A percentile compares a stretch with the other conserved stretches of the same genome.
Evolutionary conservation across 139 green algal genomes (phyloP).

Genomic region (Tetraselmis chui): DNA sequence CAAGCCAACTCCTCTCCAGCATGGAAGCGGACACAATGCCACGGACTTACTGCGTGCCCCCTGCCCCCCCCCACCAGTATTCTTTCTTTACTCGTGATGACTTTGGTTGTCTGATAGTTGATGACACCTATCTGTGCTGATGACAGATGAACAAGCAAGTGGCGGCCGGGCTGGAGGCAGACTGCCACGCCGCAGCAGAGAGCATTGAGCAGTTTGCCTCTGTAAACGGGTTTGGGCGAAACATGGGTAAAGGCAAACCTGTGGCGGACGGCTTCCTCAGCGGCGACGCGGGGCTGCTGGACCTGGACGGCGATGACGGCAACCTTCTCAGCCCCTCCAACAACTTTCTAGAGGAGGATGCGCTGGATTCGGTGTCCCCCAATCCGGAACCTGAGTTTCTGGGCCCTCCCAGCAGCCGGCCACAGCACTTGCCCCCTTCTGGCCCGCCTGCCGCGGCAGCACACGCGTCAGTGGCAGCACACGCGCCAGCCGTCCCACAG

Average conservation of each 20-base stretch:
- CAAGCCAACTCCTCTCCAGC: too few species aligned
- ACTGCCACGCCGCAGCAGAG: background rate
- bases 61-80: too few species aligned
- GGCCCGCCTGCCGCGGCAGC: background rate
- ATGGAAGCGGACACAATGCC: background rate
- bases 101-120: too few species aligned
- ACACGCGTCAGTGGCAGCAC: background rate
- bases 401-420: background rate
- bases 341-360: background rate
- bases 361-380: background rate
- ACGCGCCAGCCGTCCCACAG: background rate
- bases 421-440: background rate
- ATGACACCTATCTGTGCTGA: too few species aligned
- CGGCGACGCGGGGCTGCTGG: slow-evolving; percentile 43
- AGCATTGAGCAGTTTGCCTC: background rate
- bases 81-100: too few species aligned
- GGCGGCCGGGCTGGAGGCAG: background rate
- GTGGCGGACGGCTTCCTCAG: slow-evolving; percentile 8
- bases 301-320: slow-evolving; percentile 69
- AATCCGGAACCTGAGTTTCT: background rate
- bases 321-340: slow-evolving; percentile 33
- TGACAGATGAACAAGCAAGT: background rate
- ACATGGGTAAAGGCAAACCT: too few species aligned
- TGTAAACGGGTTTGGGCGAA: background rate
- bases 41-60: background rate